Evolutionary conservation across 176 grass and related monocot genomes (phyloP), one percentile per base, ranked within the genome.

Genomic region (Eragrostis curvula): DNA sequence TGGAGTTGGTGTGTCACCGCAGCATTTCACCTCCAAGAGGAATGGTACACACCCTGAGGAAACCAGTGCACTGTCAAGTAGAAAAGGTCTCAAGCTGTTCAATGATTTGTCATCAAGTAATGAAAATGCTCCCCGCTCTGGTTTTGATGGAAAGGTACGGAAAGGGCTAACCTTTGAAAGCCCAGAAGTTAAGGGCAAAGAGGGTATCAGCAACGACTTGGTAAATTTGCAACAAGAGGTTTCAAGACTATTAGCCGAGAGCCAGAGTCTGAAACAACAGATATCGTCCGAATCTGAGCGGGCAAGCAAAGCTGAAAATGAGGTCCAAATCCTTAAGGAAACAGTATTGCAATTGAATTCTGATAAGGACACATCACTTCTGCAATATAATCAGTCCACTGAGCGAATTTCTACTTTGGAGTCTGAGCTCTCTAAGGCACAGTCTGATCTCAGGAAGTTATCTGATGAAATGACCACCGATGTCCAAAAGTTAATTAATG

Each of bases 21-120:
- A 91, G 14, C 24, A 63, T 43, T 77, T 74, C 43, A 79, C 59
- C 20, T 71, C 88, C 32, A 93, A 93, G 70, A 87, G 89, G 83
- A 98, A 89, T 88, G 87, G 69, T 75, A 84, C 89, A 74, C 80
- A 91, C 88, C 76, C 88, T 82, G 87, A 96, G 77, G 87, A 89
- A 85, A 77, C 52, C 45, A 88, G 70, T 75, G 23, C 77, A 45
- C 60, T 87, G 44, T 60, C 89, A 65, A 94, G 81, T 74, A 64
- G 63, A 70, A 84, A 89, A 82, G 87, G 86, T 65, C 77, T 90
- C 52, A 90, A 90, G 79, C 83, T 88, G 75, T 88, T 88, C 74
- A 90, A 81, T 73, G 88, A 88, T 77, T 83, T 84, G 65, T 84
- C 87, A 71, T 74, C 66, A 17, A 73, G 44, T 59, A 40, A 32